A percentile compares a stretch with the other conserved stretches of the same genome.
These are phyloP conservation scores for Penicillium italicum DNA, from an alignment of 2,329 filamentous ascomycete genomes.

Conservation along the genomic window DNA sequence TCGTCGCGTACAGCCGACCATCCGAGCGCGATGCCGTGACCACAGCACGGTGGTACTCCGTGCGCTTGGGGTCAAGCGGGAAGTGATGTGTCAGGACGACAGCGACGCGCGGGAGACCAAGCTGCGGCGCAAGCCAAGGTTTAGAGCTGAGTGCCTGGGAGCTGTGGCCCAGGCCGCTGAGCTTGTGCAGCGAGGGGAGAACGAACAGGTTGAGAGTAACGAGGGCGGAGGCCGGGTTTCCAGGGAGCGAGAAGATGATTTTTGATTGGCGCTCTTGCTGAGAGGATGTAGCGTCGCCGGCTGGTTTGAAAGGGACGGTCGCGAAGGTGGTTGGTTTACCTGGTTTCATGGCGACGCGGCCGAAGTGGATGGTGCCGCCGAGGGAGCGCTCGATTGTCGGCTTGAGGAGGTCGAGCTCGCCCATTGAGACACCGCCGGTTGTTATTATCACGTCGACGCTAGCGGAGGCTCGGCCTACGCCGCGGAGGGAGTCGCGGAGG, in stretches of 20 bases:
- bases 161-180: constrained; percentile 58
- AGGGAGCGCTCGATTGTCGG: constrained; percentile 88
- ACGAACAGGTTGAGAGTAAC: constrained; percentile 96
- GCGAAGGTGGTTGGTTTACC: constrained; percentile 98
- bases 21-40: constrained; percentile 60
- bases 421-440: constrained; percentile 94
- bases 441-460: constrained; percentile 80
- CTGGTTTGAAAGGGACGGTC: constrained; percentile 65
- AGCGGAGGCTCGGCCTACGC: constrained; percentile 37
- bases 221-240: constrained; percentile 88
- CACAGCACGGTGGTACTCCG: constrained; percentile 86
- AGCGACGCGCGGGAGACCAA: constrained; percentile 67
- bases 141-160: constrained; percentile 14
- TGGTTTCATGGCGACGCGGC: constrained; percentile 94
- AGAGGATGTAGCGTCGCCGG: constrained; percentile 32
- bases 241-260: constrained; percentile 83
- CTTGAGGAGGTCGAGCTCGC: constrained; percentile 92
- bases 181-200: constrained; percentile 75
- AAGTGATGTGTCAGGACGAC: constrained; percentile 72
- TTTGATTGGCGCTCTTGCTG: constrained; percentile 60
- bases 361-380: constrained; percentile 92
- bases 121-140: constrained; percentile 50
- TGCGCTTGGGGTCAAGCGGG: constrained; percentile 66
- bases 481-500: constrained; percentile 69
- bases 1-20: constrained; percentile 68